Evolutionary conservation across 805 yeast species (phyloP).

Genomic region (Cyberlindnera mississippiensis): DNA sequence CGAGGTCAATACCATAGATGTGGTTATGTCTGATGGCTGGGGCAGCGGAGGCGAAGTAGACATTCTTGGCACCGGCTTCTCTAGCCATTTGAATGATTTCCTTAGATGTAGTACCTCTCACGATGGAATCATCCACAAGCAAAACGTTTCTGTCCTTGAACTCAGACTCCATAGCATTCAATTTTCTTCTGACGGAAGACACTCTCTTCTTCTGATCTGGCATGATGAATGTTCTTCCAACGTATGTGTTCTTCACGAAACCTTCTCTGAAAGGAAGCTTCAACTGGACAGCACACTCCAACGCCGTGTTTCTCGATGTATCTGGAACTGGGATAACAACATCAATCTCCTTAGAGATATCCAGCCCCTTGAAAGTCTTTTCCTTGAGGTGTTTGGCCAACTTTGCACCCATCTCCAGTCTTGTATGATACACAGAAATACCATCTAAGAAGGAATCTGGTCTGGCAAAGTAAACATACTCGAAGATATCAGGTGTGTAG

Average conservation of each 20-base stretch:
- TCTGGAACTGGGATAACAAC: constrained; percentile 98
- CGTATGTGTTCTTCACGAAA: constrained; percentile 92
- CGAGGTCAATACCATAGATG: constrained; percentile 95
- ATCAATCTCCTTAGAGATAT: constrained; percentile 60
- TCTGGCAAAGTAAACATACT: constrained; percentile 96
- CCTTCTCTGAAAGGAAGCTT: constrained; percentile 92
- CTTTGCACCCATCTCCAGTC: constrained; percentile 90
- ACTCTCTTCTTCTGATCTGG: constrained; percentile 94
- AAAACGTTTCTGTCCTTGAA: constrained; percentile 81
- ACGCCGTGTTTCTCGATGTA: constrained; percentile 93
- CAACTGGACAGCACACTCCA: constrained; percentile 82
- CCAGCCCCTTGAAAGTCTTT: constrained; percentile 40
- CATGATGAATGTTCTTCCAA: constrained; percentile 98
- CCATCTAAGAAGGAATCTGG: constrained; percentile 97
- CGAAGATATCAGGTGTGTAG: constrained; percentile 94
- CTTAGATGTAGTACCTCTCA: constrained; percentile 94
- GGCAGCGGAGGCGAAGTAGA: constrained; percentile 95
- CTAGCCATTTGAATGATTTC: constrained; percentile 98
- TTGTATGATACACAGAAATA: constrained; percentile 89
- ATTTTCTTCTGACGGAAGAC: constrained; percentile 88
- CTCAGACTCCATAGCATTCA: constrained; percentile 95
- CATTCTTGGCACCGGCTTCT: constrained; percentile 95
- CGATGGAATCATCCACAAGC: constrained; percentile 94
- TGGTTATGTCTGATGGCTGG: constrained; percentile 97
- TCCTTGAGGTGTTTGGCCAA: constrained; percentile 66